phyloP scores from a whole-genome alignment of 2,329 filamentous ascomycete species.

The Nemania abortiva region DNA sequence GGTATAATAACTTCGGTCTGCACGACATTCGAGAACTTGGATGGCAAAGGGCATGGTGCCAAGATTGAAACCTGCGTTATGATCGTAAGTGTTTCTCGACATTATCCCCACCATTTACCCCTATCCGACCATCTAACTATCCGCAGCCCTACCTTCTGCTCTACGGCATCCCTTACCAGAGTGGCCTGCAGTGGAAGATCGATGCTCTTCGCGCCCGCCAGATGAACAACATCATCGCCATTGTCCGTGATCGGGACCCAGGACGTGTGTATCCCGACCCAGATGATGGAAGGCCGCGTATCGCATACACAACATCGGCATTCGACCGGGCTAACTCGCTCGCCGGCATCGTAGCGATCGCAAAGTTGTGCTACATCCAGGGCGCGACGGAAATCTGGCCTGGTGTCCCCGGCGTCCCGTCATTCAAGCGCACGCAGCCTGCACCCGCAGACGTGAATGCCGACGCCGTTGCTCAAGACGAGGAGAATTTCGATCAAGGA shows the following conservation, averaged over 20 bases:
- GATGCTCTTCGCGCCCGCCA: conserved; percentile 75
- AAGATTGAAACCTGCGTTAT: conserved; percentile 85
- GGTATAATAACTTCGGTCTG: conserved; percentile 84
- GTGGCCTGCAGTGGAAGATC: conserved; percentile 79
- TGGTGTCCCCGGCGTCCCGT: conserved; percentile 69
- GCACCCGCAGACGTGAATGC: not conserved
- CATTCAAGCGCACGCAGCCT: conserved; percentile 66
- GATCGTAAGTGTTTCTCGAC: conserved; percentile 60
- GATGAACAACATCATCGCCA: conserved; percentile 77
- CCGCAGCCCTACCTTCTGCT: conserved; percentile 72
- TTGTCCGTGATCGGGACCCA: conserved; percentile 80
- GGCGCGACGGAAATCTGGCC: conserved; percentile 85
- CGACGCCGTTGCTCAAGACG: conserved; percentile 20
- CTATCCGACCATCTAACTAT: conserved; percentile 18
- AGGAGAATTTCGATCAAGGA: conserved; percentile 53
- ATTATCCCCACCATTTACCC: not conserved
- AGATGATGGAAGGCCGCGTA: conserved; percentile 69
- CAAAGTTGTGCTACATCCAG: conserved; percentile 81
- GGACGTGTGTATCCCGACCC: conserved; percentile 82
- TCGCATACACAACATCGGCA: conserved; percentile 77
- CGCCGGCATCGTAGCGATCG: conserved; percentile 76
- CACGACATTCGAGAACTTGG: conserved; percentile 82
- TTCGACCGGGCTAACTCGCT: conserved; percentile 80
- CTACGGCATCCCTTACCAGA: conserved; percentile 73
- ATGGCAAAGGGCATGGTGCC: conserved; percentile 81